Conservation (phyloP, 2,329 filamentous ascomycete genomes). For the Emydomyces testavorans region DNA sequence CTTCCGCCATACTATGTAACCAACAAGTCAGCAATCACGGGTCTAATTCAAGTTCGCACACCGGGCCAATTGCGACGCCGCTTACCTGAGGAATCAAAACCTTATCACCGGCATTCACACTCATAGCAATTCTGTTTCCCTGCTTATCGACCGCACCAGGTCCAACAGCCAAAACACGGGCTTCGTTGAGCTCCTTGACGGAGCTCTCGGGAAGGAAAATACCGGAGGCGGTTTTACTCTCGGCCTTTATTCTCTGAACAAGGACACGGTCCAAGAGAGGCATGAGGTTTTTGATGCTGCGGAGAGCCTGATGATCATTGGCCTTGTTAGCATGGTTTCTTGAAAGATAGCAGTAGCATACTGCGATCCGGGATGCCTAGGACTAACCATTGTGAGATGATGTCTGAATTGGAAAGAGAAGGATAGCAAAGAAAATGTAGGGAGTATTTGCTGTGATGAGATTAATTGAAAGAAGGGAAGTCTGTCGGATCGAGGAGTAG, state of each 20-base stretch:
- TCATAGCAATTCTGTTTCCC: conserved; percentile 75
- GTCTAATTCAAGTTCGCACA: background rate
- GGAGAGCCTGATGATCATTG: conserved; percentile 48
- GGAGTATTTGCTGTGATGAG: background rate
- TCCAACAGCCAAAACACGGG: conserved; percentile 87
- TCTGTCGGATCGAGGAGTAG: conserved; percentile 1
- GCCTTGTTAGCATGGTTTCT: background rate
- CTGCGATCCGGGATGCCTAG: background rate
- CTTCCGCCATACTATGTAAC: conserved; percentile 69
- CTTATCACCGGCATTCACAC: conserved; percentile 73
- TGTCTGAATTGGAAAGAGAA: background rate
- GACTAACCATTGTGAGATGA: conserved; percentile 14
- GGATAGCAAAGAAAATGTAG: background rate
- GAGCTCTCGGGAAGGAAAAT: conserved; percentile 96
- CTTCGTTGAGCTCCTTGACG: conserved; percentile 98
- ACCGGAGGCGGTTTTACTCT: conserved; percentile 88
- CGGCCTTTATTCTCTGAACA: conserved; percentile 94
- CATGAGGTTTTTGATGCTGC: conserved; percentile 87
- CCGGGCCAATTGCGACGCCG: conserved; percentile 1
- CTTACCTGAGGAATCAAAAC: conserved; percentile 90
- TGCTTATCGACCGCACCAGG: conserved; percentile 79
- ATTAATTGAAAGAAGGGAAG: conserved; percentile 8
- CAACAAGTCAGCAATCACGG: conserved; percentile 9
- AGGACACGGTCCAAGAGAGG: conserved; percentile 97
- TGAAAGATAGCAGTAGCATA: background rate